Base-by-base conservation (phyloP, 1,284 basidiomycete genomes). In the Cutaneotrichosporon sp. region DNA sequence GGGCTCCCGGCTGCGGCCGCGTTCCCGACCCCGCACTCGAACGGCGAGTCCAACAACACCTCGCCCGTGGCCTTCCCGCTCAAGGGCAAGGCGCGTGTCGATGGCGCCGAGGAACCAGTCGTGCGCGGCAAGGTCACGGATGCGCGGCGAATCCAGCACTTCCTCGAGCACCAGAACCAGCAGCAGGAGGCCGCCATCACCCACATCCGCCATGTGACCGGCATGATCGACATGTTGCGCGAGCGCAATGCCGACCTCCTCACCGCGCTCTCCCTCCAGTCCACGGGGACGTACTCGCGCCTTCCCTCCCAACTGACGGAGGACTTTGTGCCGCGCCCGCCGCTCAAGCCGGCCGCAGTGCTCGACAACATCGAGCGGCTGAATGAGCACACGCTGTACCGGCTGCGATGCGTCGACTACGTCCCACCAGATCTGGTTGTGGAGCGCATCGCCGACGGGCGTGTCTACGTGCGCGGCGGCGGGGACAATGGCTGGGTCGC, bases 161-260 rank as follows among this genome's bases (percentile, higher is more conserved):
- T 74, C 52, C 65, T 78, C 58, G 70, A 72, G 43, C 75, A 78
- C 65, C 76, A 78, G 53, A 78, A 77, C 49, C 65, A 62, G 6
- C 76, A 78, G 56, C 75, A 77, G 57, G 72, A 75, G 43, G 63
- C 59, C 7, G 72, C 75, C 11, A 67, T 78, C 14, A 63, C 59
- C 13, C 76, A 78, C 62, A 54, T 77, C 20, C 65, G 63, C 27
- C 72, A 76, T 63, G 67, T 72, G 25, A 67, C 71, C 0, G 67
- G 63, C 20, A 54, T 69, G 16, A 67, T 78, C 4, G 74, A 78
- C 29, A 66, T 65, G 5, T 61, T 77, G n/a, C 63, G 76, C 25
- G 69, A 73, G 43, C 70, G 76, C 5, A 78, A 78, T 62, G 73
- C 76, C 13, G 76, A 78, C 56, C 56, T 78, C 20, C 58, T 78